A percentile compares a stretch with the other conserved stretches of the same genome.
Conservation (phyloP, 2,329 filamentous ascomycete genomes). For the Penicillium sp. region DNA sequence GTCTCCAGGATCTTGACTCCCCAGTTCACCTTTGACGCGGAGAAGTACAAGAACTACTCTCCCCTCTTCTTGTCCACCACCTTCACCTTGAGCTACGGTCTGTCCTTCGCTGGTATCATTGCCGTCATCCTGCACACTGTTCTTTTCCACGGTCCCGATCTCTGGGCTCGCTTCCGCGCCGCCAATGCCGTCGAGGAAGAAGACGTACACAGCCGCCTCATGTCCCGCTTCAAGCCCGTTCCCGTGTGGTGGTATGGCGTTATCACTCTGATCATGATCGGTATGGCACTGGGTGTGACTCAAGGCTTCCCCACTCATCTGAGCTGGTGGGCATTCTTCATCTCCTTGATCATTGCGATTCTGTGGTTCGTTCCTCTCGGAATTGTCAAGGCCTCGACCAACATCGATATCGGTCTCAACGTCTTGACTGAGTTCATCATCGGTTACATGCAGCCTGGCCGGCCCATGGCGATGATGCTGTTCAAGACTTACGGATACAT, state of each 20-base stretch:
- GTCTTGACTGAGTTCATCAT: constrained; percentile 73
- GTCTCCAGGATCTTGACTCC: constrained; percentile 63
- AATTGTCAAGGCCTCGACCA: constrained; percentile 70
- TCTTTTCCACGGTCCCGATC: constrained; percentile 66
- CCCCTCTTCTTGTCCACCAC: constrained; percentile 65
- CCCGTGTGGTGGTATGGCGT: constrained; percentile 60
- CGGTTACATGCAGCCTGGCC: constrained; percentile 71
- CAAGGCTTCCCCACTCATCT: constrained; percentile 66
- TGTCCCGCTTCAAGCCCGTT: constrained; percentile 58
- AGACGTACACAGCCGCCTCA: constrained; percentile 58
- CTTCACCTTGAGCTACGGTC: constrained; percentile 68
- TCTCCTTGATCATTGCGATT: constrained; percentile 65
- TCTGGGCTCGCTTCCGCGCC: constrained; percentile 64
- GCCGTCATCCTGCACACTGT: constrained; percentile 68
- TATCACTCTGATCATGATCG: constrained; percentile 54
- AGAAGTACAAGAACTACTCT: constrained; percentile 67
- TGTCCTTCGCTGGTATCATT: constrained; percentile 71
- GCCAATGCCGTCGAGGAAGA: constrained; percentile 55
- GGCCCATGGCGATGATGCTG: constrained; percentile 73
- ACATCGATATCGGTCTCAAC: constrained; percentile 67
- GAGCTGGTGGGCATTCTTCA: constrained; percentile 71
- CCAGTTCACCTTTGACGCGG: constrained; percentile 63
- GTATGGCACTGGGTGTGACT: constrained; percentile 49
- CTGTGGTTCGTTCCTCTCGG: constrained; percentile 61
- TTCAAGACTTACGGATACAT: constrained; percentile 76